Base-by-base conservation (phyloP, 2,329 filamentous ascomycete genomes). In the Trichoderma aggressivum region DNA sequence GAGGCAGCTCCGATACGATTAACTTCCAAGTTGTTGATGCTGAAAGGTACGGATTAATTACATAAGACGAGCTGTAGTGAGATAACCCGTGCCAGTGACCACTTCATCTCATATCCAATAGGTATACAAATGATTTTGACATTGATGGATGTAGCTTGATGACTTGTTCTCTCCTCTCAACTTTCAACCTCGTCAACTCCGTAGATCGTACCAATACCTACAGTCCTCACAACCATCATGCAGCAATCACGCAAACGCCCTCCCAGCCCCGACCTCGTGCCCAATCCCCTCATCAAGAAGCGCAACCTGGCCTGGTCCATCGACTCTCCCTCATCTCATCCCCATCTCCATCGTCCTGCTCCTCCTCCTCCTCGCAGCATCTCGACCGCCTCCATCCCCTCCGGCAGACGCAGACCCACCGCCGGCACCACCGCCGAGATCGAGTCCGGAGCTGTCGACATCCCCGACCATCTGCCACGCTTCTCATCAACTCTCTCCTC, bases 251-350 rank as follows among this genome's bases (percentile, higher is more conserved):
- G 32, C 53, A 83, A 83, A 69, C 77, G 79, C 24, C 75, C 74
- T 24, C 70, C 71, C 30, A 80, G 79, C 68, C 79, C 80, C 2
- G 79, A 78, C 26, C 74, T 85, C 64, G 81, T 85, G 10, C 72
- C 80, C 3, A 86, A 85, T 64, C 83, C 84, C 0, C 83, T 84
- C 71, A 81, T 85, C 72, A 86, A 86, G 76, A 84, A 81, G 72
- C 78, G 78, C 26, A 86, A 86, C 72, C 78, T 85, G 7, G 74
- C 80, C 74, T 86, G 84, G 84, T 81, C 77, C 7, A 74, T 84
- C 12, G 58, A 72, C 32, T 58, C 65, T 39, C 64, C 65, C 26
- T 36, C 50, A 26, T 69, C 70, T 21, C 30, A 18, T 39, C 36
- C 36, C 36, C 36, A 34, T 11, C 32, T 11, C 10, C 14, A 18